Percentiles rank a stretch among this genome's conserved stretches.
These are phyloP conservation scores for Cyberlindnera mycetangii DNA, from an alignment of 805 yeast species.

Conservation along the genomic window DNA sequence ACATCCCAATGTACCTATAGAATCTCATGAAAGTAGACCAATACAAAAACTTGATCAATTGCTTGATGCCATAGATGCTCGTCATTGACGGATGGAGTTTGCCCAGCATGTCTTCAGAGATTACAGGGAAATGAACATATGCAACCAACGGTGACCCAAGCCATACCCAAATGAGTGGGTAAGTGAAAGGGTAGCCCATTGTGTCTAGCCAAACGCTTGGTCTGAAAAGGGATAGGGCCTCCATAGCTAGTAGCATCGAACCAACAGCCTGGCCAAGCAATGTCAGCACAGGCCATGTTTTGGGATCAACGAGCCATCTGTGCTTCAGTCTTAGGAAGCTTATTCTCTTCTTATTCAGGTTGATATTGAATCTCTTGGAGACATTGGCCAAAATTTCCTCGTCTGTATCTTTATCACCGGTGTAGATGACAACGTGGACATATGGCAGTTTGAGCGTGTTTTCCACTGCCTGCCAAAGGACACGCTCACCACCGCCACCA, in stretches of 20 bases:
- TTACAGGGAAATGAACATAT: slow-evolving; percentile 93
- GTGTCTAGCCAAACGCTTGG: slow-evolving; percentile 97
- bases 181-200: slow-evolving; percentile 88
- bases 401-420: slow-evolving; percentile 55
- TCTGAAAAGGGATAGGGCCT: slow-evolving; percentile 58
- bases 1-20: slow-evolving; percentile 66
- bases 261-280: slow-evolving; percentile 87
- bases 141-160: slow-evolving; percentile 75
- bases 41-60: slow-evolving; percentile 50
- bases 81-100: slow-evolving; percentile 41
- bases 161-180: slow-evolving; percentile 56
- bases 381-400: slow-evolving; percentile 54
- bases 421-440: slow-evolving; percentile 67
- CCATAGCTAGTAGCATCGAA: slow-evolving; percentile 61
- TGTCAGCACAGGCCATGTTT: slow-evolving; percentile 76
- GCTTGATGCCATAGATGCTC: slow-evolving; percentile 22
- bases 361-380: slow-evolving; percentile 51
- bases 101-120: slow-evolving; percentile 82
- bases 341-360: slow-evolving; percentile 48
- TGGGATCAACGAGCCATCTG: slow-evolving; percentile 62
- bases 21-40: slow-evolving; percentile 66
- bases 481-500: slow-evolving; percentile 98
- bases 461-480: slow-evolving; percentile 89
- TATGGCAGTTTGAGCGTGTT: slow-evolving; percentile 52
- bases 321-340: slow-evolving; percentile 58